A percentile compares a stretch with the other conserved stretches of the same genome.
Evolutionary conservation across 805 yeast species (phyloP).

Genomic region (Metschnikowia kunwiensis): DNA sequence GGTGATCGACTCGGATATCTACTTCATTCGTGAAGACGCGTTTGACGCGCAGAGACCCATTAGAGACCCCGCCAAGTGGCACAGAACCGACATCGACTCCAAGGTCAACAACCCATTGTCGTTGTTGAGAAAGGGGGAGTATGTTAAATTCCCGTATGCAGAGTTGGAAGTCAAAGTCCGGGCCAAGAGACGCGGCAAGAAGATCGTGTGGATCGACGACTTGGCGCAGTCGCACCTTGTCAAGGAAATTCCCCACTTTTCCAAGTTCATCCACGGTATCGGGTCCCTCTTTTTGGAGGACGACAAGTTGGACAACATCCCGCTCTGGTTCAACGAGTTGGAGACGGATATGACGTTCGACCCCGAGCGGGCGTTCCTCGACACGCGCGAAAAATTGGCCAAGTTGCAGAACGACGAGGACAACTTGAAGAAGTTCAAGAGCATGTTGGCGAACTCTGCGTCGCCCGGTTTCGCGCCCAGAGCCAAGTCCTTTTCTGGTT

Average conservation of each 20-base stretch:
- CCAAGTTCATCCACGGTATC: conserved; percentile 90
- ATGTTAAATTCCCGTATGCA: conserved; percentile 74
- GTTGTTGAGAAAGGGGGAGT: conserved; percentile 82
- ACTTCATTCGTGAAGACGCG: conserved; percentile 86
- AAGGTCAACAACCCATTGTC: conserved; percentile 65
- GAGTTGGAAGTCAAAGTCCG: conserved; percentile 83
- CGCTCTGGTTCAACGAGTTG: conserved; percentile 92
- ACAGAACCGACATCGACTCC: conserved; percentile 85
- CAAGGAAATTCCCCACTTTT: conserved; percentile 90
- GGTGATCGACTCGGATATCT: conserved; percentile 82
- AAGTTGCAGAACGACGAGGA: conserved; percentile 48
- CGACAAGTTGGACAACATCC: conserved; percentile 83
- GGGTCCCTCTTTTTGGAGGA: conserved; percentile 85
- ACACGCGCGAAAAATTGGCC: conserved; percentile 52
- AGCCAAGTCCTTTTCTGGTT: conserved; percentile 40
- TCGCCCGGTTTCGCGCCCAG: conserved; percentile 30
- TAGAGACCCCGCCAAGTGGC: conserved; percentile 88
- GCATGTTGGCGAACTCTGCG: conserved; percentile 33
- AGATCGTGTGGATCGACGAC: conserved; percentile 79
- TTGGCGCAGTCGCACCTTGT: conserved; percentile 73
- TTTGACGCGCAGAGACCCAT: conserved; percentile 83
- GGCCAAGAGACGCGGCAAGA: conserved; percentile 44
- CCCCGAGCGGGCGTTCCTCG: conserved; percentile 76
- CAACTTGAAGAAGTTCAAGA: conserved; percentile 40
- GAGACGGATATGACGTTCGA: conserved; percentile 57